Evolutionary conservation across 768 basidiomycete genomes (phyloP), one percentile per base, ranked within the genome.

Genomic region (Macrolepiota albuminosa): DNA sequence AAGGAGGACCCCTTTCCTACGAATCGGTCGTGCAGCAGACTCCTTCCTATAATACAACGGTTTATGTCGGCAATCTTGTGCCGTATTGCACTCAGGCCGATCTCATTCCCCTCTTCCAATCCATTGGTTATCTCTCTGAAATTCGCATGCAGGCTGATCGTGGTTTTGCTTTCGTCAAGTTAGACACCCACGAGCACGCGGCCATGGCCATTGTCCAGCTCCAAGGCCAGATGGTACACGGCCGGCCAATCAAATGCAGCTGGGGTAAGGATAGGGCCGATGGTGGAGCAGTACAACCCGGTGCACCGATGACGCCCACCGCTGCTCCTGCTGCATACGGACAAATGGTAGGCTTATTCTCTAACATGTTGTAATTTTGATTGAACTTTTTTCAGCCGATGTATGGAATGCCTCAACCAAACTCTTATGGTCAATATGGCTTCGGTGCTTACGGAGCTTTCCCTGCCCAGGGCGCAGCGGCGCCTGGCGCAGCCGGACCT

Each of bases 91-190:
- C 95, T 29, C 96, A 98, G 73, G 93, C 93, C 46, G 97, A 99
- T 75, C 87, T 99, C 60, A 95, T 98, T 68, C 96, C 96, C 13
- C 80, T 98, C 61, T 98, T 98, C 86, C 93, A 97, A 77, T 94
- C 94, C 57, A 98, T 97, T 73, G 96, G 96, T 54, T 98, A 98
- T 75, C 87, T 98, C 50, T 95, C 93, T 65, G 97, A 99, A 78
- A 95, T 98, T 73, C 89, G 97, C 61, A 96, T 99, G 94, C 97
- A 98, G 75, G 88, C 97, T 62, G 96, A 98, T 79, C 89, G 96
- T 63, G 96, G 96, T 48, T 99, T 98, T 72, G 96, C 97, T 2
- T 98, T 98, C 70, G 95, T 99, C 71, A 98, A 98, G 77, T 84
- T 98, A 58, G 97, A 99, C 75, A 94, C 94, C 54, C 96, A 98